A percentile compares a stretch with the other conserved stretches of the same genome.
These are phyloP conservation scores for Arthrinium puccinioides DNA, from an alignment of 2,329 filamentous ascomycete species.

Conservation along the genomic window DNA sequence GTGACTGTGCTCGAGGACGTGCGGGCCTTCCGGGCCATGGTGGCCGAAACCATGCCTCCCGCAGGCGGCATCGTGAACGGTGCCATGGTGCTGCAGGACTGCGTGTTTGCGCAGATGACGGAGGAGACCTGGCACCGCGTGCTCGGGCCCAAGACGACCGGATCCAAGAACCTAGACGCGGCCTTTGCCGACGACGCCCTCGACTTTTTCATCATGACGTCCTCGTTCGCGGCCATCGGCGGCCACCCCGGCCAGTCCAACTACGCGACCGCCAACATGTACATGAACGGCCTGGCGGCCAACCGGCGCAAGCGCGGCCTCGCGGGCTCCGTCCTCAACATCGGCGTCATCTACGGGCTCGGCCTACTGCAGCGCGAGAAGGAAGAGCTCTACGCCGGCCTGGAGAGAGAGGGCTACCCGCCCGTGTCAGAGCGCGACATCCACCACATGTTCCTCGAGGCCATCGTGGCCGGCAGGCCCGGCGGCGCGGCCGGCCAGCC, in stretches of 20 bases:
- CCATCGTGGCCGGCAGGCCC: slow-evolving; percentile 34
- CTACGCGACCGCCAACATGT: slow-evolving; percentile 39
- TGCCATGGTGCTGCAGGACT: slow-evolving; percentile 37
- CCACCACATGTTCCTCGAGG: slow-evolving; percentile 44
- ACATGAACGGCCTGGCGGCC: slow-evolving; percentile 36
- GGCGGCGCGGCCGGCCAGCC: slow-evolving; percentile 5
- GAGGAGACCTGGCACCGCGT: slow-evolving; percentile 28
- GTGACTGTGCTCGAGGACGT: slow-evolving; percentile 21
- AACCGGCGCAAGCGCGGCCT: slow-evolving; percentile 26
- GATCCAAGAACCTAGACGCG: slow-evolving; percentile 30
- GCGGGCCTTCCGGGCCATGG: slow-evolving; percentile 15
- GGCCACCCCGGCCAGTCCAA: slow-evolving; percentile 36
- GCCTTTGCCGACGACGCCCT: slow-evolving; percentile 24
- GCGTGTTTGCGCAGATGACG: slow-evolving; percentile 33
- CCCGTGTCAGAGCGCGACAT: slow-evolving; percentile 43
- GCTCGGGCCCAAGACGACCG: slow-evolving; percentile 31
- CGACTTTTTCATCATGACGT: slow-evolving; percentile 41
- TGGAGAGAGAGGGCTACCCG: slow-evolving; percentile 36
- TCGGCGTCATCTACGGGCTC: slow-evolving; percentile 37
- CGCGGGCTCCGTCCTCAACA: slow-evolving; percentile 32
- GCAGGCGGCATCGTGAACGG: slow-evolving; percentile 35
- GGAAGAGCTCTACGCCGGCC: slow-evolving; percentile 28
- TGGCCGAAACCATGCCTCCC: slow-evolving; percentile 14
- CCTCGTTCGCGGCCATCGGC: slow-evolving; percentile 35
- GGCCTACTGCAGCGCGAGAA: slow-evolving; percentile 35